A percentile compares a stretch with the other conserved stretches of the same genome.
Conservation (phyloP, 2,329 filamentous ascomycete genomes). For the Cladosporium sp. region DNA sequence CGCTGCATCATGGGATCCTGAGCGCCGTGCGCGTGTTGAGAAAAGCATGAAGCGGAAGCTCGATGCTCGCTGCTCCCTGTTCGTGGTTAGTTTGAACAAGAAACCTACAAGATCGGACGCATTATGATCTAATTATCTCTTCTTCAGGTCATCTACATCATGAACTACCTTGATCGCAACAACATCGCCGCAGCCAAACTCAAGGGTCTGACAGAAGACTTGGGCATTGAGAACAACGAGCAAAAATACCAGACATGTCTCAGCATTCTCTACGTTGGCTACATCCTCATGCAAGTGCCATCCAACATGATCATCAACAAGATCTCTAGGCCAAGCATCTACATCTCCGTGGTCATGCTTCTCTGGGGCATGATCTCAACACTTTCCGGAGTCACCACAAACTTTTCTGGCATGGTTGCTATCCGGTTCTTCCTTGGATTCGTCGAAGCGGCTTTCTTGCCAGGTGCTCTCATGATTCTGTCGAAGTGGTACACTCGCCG, state of each 20-base stretch:
- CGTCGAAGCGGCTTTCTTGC: conserved; percentile 44
- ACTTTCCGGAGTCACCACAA: conserved; percentile 31
- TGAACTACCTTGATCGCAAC: conserved; percentile 20
- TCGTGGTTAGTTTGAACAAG: neutral
- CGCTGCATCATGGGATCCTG: conserved; percentile 8
- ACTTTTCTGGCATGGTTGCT: conserved; percentile 34
- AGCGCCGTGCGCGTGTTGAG: conserved; percentile 9
- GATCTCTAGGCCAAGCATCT: conserved; percentile 29
- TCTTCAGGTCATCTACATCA: conserved; percentile 10
- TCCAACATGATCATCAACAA: conserved; percentile 36
- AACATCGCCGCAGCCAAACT: conserved; percentile 19
- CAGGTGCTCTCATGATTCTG: conserved; percentile 41
- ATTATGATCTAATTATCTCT: neutral
- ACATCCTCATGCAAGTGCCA: conserved; percentile 34
- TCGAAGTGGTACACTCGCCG: conserved; percentile 49
- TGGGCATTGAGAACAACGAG: neutral
- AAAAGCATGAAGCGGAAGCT: conserved; percentile 9
- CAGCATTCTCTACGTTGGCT: conserved; percentile 42
- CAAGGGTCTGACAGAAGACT: conserved; percentile 1
- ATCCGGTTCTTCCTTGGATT: conserved; percentile 39
- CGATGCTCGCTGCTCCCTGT: neutral
- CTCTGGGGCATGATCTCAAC: conserved; percentile 34
- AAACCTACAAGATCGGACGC: neutral
- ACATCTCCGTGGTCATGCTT: conserved; percentile 31
- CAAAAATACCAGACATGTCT: conserved; percentile 42